Base-by-base conservation (phyloP, 352 stramenopile genomes). In the Phytophthora pseudosyringae region DNA sequence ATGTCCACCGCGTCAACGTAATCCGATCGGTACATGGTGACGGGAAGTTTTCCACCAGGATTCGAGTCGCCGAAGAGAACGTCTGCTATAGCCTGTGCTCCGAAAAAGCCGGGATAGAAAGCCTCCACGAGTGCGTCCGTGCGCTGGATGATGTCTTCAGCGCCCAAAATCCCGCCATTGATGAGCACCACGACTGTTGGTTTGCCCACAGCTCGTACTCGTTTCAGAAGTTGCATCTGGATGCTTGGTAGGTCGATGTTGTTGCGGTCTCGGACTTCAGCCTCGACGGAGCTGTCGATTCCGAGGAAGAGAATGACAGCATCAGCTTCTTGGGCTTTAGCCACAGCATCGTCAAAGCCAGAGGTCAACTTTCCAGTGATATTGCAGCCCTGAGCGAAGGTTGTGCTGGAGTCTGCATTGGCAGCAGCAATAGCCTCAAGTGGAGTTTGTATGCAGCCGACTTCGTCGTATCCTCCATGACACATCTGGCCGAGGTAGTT, bases 401-500 rank as follows among this genome's bases (percentile, higher is more conserved):
- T 15, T 2, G 49, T 77, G n/a, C 80, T 86, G 3, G 76, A 67
- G 3, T 71, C 68, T 25, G 83, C 78, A 29, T 85, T 80, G 2
- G 67, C 62, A n/a, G 46, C 40, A 15, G 49, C 33, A 57, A 95
- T 86, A 11, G 83, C 88, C 48, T 93, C 81, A 16, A 91, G 71
- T 8, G 91, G 83, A 13, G 80, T 92, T 59, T 88, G 60, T 8
- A 94, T 78, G 39, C 86, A 94, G 8, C 67, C 72, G 2, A 93
- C 63, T 36, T 92, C 80, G 5, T 70, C 39, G 48, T 91, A 91
- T 55, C 89, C 80, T 1, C 83, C 83, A 40, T 93, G 83, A 36
- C 86, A 94, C 48, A 97, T 88, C 65, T 92, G 88, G 18, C 79
- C 90, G 31, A 86, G 78, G 76, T 97, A 98, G 58, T 93, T 97